A percentile compares a stretch with the other conserved stretches of the same genome.
Evolutionary conservation across 257 asterid genomes (phyloP).

Genomic region (Ballota nigra): DNA sequence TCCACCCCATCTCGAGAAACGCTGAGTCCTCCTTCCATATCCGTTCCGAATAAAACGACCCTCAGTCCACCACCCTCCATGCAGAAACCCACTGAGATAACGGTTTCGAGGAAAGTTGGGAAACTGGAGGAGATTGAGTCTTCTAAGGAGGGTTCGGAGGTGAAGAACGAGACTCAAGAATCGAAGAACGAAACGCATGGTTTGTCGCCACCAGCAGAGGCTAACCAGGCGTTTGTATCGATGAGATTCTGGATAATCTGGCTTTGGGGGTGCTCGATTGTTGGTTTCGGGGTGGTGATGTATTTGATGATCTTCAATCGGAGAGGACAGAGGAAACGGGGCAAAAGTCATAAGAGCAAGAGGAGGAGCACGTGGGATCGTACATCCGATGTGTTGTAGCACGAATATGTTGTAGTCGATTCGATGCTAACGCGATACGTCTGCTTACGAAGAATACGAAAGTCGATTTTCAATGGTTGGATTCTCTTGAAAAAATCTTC

Average conservation of each 20-base stretch:
- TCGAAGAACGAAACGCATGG: slow-evolving; percentile 38
- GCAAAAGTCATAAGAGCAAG: slow-evolving; percentile 49
- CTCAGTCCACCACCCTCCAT: slow-evolving; percentile 29
- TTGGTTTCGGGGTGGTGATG: slow-evolving; percentile 54
- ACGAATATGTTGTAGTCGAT: background rate
- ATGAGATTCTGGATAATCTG: slow-evolving; percentile 69
- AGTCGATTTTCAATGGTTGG: background rate
- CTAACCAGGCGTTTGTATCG: slow-evolving; percentile 51
- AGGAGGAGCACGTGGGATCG: slow-evolving; percentile 52
- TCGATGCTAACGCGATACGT: slow-evolving; percentile 10
- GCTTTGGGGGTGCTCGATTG: slow-evolving; percentile 62
- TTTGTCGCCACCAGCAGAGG: slow-evolving; percentile 42
- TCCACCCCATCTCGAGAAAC: slow-evolving; percentile 29
- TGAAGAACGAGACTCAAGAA: slow-evolving; percentile 31
- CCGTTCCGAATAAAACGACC: slow-evolving; percentile 20
- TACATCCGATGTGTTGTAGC: slow-evolving; percentile 34
- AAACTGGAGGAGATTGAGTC: slow-evolving; percentile 29
- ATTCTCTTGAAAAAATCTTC: background rate
- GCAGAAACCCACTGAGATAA: slow-evolving; percentile 28
- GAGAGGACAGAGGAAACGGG: slow-evolving; percentile 55
- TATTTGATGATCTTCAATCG: slow-evolving; percentile 51
- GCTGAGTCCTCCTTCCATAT: slow-evolving; percentile 25
- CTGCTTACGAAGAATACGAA: background rate
- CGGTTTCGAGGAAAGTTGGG: slow-evolving; percentile 33
- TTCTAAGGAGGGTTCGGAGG: slow-evolving; percentile 13